A percentile compares a stretch with the other conserved stretches of the same genome.
These are phyloP conservation scores for Oenanthe javanica DNA, from an alignment of 140 eudicot genomes.

Conservation along the genomic window DNA sequence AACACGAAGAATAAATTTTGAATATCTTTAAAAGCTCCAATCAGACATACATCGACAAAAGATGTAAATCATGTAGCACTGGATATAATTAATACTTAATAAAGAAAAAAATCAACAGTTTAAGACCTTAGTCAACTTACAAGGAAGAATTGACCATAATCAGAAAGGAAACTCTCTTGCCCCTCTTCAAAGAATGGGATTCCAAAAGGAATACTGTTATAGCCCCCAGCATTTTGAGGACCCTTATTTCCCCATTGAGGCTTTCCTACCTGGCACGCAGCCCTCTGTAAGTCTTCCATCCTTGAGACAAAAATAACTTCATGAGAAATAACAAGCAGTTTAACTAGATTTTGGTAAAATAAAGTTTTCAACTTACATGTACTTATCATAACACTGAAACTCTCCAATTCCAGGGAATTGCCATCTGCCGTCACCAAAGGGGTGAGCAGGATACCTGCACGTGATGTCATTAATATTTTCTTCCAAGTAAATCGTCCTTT, in stretches of 20 bases:
- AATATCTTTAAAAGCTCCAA: neutral
- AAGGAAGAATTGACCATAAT: slow-evolving; percentile 59
- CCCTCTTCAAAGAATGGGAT: slow-evolving; percentile 54
- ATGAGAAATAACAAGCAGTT: neutral
- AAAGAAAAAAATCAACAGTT: neutral
- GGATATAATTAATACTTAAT: neutral
- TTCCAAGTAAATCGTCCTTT: slow-evolving; percentile 11
- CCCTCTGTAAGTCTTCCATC: slow-evolving; percentile 45
- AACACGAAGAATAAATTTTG: neutral
- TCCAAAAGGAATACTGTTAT: slow-evolving; percentile 46
- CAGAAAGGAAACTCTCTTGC: slow-evolving; percentile 39
- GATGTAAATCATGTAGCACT: neutral
- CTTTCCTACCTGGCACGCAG: slow-evolving; percentile 54
- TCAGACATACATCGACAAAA: neutral
- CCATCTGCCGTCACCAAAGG: slow-evolving; percentile 61
- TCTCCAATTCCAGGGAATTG: slow-evolving; percentile 69
- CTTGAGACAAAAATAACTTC: slow-evolving; percentile 12
- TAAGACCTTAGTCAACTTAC: slow-evolving; percentile 22
- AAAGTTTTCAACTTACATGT: slow-evolving; percentile 34
- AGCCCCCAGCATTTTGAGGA: slow-evolving; percentile 47
- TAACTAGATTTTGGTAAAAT: neutral
- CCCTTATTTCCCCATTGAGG: slow-evolving; percentile 58
- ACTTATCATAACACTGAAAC: slow-evolving; percentile 66
- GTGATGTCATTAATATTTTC: slow-evolving; percentile 10
- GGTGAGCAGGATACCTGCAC: slow-evolving; percentile 65